phyloP scores from a whole-genome alignment of 1,284 basidiomycete genomes.

The Butyriboletus appendiculatus region DNA sequence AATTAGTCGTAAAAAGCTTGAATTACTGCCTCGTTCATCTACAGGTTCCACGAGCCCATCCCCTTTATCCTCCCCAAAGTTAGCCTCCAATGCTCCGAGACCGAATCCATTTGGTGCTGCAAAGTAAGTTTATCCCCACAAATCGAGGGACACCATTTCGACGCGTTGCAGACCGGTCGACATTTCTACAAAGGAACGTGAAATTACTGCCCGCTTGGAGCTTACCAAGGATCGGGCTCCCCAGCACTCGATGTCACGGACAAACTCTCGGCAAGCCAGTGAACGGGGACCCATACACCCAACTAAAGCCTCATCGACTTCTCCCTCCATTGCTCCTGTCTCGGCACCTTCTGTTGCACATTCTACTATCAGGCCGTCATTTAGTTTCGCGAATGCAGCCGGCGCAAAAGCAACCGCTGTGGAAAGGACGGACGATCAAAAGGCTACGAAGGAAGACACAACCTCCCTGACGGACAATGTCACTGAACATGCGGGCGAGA shows the following conservation, averaged over 20 bases:
- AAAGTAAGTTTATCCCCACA: slow-evolving; percentile 46
- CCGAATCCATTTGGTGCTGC: slow-evolving; percentile 89
- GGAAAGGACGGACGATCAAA: slow-evolving; percentile 30
- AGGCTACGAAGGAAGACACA: slow-evolving; percentile 21
- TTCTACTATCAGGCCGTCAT: slow-evolving; percentile 55
- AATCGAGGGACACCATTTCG: slow-evolving; percentile 6
- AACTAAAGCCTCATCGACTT: slow-evolving; percentile 38
- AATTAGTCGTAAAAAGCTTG: slow-evolving; percentile 74
- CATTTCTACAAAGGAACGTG: slow-evolving; percentile 74
- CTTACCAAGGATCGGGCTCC: slow-evolving; percentile 52
- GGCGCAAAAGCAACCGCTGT: slow-evolving; percentile 41
- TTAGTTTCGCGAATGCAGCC: slow-evolving; percentile 71
- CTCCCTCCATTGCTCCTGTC: slow-evolving; percentile 33
- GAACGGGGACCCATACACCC: slow-evolving; percentile 48
- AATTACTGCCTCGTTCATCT: slow-evolving; percentile 77
- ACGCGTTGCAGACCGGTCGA: slow-evolving; percentile 74
- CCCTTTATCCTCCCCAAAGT: slow-evolving; percentile 75
- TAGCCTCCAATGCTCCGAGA: slow-evolving; percentile 45
- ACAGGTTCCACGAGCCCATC: slow-evolving; percentile 62
- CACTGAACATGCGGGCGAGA: slow-evolving; percentile 44
- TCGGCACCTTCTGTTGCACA: slow-evolving; percentile 31
- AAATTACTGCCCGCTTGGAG: slow-evolving; percentile 69
- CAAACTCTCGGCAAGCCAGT: slow-evolving; percentile 61
- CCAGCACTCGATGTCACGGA: slow-evolving; percentile 62
- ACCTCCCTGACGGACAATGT: slow-evolving; percentile 12